Conservation (phyloP, 768 basidiomycete genomes). For the Podaxis sp. region DNA sequence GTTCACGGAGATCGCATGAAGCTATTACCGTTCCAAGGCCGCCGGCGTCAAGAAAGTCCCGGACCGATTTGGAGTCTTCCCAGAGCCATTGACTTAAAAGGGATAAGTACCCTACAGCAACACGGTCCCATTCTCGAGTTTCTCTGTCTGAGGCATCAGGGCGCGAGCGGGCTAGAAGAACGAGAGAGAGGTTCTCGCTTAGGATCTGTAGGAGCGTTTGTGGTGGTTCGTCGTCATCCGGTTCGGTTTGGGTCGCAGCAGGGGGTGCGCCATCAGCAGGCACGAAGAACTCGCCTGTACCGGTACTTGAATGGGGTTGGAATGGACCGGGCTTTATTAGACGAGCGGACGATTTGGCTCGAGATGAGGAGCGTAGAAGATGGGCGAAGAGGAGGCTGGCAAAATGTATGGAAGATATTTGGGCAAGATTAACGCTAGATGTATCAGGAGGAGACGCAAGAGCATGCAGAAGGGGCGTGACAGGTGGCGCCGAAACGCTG, state of each 20-base stretch:
- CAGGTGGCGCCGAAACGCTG: slow-evolving; percentile 38
- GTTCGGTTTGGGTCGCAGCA: slow-evolving; percentile 30
- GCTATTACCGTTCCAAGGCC: slow-evolving; percentile 84
- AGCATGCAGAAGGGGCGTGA: slow-evolving; percentile 71
- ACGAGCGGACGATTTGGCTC: slow-evolving; percentile 63
- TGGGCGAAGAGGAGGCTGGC: slow-evolving; percentile 79
- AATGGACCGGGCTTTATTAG: slow-evolving; percentile 55
- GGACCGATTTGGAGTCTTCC: slow-evolving; percentile 89
- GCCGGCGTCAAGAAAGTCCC: slow-evolving; percentile 88
- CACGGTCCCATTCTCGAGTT: slow-evolving; percentile 85
- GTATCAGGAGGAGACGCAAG: slow-evolving; percentile 63
- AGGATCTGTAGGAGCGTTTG: slow-evolving; percentile 82
- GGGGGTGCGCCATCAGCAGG: slow-evolving; percentile 65
- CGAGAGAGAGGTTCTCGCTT: slow-evolving; percentile 86
- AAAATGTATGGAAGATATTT: slow-evolving; percentile 68
- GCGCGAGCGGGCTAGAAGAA: slow-evolving; percentile 74
- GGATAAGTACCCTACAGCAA: slow-evolving; percentile 83
- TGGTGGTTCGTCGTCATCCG: slow-evolving; percentile 61
- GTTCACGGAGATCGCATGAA: not conserved
- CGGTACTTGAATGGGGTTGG: slow-evolving; percentile 29
- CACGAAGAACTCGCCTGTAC: slow-evolving; percentile 60
- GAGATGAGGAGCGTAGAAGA: slow-evolving; percentile 67
- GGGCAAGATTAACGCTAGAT: slow-evolving; percentile 49
- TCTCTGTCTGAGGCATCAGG: slow-evolving; percentile 68
- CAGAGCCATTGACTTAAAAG: slow-evolving; percentile 92